Conservation (phyloP, 345 rosid genomes). For the Bruguiera sexangula region DNA sequence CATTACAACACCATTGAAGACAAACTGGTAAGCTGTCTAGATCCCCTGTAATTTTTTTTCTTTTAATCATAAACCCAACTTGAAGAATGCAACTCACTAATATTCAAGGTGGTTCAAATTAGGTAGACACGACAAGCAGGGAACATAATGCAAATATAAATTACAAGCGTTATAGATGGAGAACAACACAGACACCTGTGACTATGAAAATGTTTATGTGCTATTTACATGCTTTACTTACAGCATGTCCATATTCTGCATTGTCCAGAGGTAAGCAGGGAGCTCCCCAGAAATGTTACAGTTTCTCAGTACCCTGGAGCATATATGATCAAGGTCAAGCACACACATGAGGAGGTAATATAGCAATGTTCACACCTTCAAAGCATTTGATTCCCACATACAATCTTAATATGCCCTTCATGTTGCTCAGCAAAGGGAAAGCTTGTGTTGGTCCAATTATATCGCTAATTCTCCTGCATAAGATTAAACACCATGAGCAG, state of each 20-base stretch:
- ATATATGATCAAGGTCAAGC: background rate
- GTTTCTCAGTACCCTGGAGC: slow-evolving; percentile 39
- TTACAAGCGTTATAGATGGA: too few species aligned
- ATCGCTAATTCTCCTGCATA: slow-evolving; percentile 51
- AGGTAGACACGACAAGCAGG: too few species aligned
- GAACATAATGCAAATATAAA: too few species aligned
- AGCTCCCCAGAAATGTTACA: slow-evolving; percentile 26
- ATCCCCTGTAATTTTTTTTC: too few species aligned
- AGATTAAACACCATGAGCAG: background rate
- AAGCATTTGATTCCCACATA: slow-evolving; percentile 20
- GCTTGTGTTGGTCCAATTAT: slow-evolving; percentile 35
- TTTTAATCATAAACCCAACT: too few species aligned
- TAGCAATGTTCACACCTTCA: background rate
- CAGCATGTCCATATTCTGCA: slow-evolving; percentile 24
- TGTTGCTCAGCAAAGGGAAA: slow-evolving; percentile 33
- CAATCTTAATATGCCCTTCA: slow-evolving; percentile 33
- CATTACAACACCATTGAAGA: too few species aligned
- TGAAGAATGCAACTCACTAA: too few species aligned
- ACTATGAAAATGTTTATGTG: background rate
- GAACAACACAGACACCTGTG: background rate
- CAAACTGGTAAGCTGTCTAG: too few species aligned
- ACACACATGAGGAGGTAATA: background rate
- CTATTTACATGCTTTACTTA: slow-evolving; percentile 17
- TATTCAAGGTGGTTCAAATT: too few species aligned
- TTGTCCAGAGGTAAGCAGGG: slow-evolving; percentile 24